phyloP scores from a whole-genome alignment of 2,329 filamentous ascomycete genomes.

The Achaetomium macrosporum region DNA sequence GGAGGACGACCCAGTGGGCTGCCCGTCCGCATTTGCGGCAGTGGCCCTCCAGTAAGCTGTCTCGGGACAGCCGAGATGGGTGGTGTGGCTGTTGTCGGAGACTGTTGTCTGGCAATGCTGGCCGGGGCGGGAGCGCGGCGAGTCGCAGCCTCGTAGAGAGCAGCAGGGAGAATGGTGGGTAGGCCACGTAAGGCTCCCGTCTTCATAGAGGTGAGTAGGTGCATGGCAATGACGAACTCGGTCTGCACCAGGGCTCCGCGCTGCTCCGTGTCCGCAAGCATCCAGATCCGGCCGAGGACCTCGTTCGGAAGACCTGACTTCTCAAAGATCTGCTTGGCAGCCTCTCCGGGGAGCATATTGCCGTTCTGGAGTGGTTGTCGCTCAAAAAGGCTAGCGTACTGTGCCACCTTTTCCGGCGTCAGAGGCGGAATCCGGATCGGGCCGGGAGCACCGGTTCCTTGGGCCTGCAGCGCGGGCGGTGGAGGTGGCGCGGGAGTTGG shows the following conservation, averaged over 20 bases:
- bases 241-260: conserved; percentile 78
- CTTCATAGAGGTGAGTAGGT: conserved; percentile 88
- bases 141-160: conserved; percentile 84
- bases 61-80: conserved; percentile 67
- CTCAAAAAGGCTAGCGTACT: conserved; percentile 87
- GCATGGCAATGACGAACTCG: conserved; percentile 98
- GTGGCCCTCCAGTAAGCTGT: conserved; percentile 65
- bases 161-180: conserved; percentile 73
- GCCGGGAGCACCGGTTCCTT: conserved; percentile 54
- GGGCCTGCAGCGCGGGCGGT: conserved; percentile 44
- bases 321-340: conserved; percentile 91
- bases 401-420: conserved; percentile 78
- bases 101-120: conserved; percentile 39
- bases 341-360: conserved; percentile 69
- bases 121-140: conserved; percentile 51
- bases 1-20: conserved; percentile 51
- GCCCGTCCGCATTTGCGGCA: conserved; percentile 56
- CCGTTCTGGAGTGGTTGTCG: conserved; percentile 74
- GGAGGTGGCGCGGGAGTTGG: conserved; percentile 35
- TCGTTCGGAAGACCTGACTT: conserved; percentile 87
- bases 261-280: conserved; percentile 87
- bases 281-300: conserved; percentile 91
- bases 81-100: conserved; percentile 44
- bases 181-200: conserved; percentile 72
- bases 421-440: conserved; percentile 84